Base-by-base conservation (phyloP, 129 eudicot genomes). In the Heracleum sosnowskyi region DNA sequence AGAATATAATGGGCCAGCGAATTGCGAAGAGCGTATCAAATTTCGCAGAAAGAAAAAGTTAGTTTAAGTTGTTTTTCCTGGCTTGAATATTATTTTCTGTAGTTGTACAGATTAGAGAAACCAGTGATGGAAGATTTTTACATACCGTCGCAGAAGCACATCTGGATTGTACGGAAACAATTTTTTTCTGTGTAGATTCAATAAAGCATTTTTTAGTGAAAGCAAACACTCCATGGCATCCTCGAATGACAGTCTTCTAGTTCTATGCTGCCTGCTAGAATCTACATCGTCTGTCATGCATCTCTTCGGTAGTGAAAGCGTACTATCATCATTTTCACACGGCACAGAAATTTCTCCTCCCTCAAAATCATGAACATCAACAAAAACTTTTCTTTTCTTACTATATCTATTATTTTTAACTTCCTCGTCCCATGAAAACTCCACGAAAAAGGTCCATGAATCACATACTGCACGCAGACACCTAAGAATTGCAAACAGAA, bases 141-240 rank as follows among this genome's bases (percentile, higher is more conserved):
- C 85, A 60, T 81, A 95, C 98, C 97, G 92, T 68, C 80, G 81
- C 68, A 95, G 79, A 81, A 95, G 94, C 85, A 84, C 98, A 75
- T 84, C 75, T 13, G 98, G 98, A 86, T 95, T 95, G 81, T 95
- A 95, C 18, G 98, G 98, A 81, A 95, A 95, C 81, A 91, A 69
- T n/a, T 85, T 81, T 81, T 85, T 95, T 75, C 85, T 80, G 64
- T 84, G 86, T 72, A 95, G 89, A 79, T 74, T 90, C 78, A 80
- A 78, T 33, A 95, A 28, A n/a, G 97, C 87, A 42, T 82, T 80
- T 82, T 79, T 88, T 41, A 95, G 76, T 77, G 88, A 83, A 86
- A 88, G 86, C 87, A 91, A 88, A 77, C 98, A 95, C 44, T 84
- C 86, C 66, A 71, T 75, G 20, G 90, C 96, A 69, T 80, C 86